Percentiles rank a stretch among this genome's conserved stretches.
These are phyloP conservation scores for Candida vaughaniae DNA, from an alignment of 805 yeast genomes.

Conservation along the genomic window DNA sequence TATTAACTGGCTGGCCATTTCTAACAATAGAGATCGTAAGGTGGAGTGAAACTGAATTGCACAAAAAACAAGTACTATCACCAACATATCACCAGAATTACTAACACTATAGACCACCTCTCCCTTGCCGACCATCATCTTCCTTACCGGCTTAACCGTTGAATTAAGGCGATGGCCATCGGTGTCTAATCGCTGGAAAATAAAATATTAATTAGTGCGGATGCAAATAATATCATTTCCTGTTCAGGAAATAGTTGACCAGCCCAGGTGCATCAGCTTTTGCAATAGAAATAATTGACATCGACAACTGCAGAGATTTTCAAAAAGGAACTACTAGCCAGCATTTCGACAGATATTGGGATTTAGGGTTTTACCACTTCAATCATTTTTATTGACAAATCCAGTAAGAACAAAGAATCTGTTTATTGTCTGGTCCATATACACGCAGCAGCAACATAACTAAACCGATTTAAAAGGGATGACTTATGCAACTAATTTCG, in stretches of 20 bases:
- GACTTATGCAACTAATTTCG: background rate
- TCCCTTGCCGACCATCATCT: too few species aligned
- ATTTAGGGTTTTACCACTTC: background rate
- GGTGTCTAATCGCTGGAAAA: background rate
- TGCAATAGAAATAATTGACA: background rate
- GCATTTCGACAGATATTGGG: too few species aligned
- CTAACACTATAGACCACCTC: too few species aligned
- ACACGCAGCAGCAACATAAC: constrained; percentile 1
- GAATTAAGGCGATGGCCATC: background rate
- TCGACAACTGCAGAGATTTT: too few species aligned
- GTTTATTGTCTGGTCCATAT: too few species aligned
- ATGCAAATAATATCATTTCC: constrained; percentile 5
- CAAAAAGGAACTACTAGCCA: too few species aligned
- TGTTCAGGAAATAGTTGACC: constrained; percentile 4
- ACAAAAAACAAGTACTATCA: too few species aligned
- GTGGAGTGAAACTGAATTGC: too few species aligned
- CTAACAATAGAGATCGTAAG: too few species aligned
- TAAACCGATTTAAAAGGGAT: background rate
- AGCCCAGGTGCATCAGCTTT: background rate
- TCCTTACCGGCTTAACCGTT: too few species aligned
- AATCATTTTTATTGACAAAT: background rate
- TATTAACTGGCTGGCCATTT: too few species aligned
- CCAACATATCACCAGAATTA: too few species aligned
- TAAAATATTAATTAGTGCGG: background rate
- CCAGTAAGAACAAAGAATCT: background rate